Evolutionary conservation across 2,329 filamentous ascomycete genomes (phyloP).

Genomic region (Fusarium napiforme): DNA sequence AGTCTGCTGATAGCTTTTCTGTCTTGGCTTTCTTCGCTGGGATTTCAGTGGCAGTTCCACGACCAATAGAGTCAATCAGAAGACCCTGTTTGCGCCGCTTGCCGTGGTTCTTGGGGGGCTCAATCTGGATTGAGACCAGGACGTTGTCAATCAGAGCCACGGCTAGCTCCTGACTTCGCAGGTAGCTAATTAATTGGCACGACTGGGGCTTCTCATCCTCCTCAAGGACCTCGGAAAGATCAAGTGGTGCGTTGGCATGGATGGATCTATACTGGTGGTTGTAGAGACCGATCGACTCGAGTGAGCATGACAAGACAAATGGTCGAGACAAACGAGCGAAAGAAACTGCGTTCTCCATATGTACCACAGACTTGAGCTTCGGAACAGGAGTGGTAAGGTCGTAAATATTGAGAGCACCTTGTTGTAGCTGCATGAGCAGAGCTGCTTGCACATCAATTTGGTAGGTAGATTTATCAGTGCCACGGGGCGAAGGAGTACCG

Average conservation of each 20-base stretch:
- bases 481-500: conserved; percentile 36
- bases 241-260: conserved; percentile 61
- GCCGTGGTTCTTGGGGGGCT: conserved; percentile 66
- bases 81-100: conserved; percentile 70
- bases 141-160: conserved; percentile 72
- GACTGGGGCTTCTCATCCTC: conserved; percentile 50
- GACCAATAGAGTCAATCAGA: conserved; percentile 79
- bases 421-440: conserved; percentile 68
- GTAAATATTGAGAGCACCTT: conserved; percentile 67
- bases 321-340: conserved; percentile 75
- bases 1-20: conserved; percentile 47
- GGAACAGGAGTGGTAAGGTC: conserved; percentile 72
- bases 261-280: conserved; percentile 75
- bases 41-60: conserved; percentile 61
- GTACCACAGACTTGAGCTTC: conserved; percentile 65
- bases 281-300: conserved; percentile 68
- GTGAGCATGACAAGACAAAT: conserved; percentile 71
- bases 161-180: conserved; percentile 73
- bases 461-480: conserved; percentile 51
- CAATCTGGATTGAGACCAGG: conserved; percentile 76
- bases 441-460: conserved; percentile 72
- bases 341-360: conserved; percentile 64
- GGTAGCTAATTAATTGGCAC: conserved; percentile 67
- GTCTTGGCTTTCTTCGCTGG: conserved; percentile 48
- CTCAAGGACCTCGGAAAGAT: conserved; percentile 55